Evolutionary conservation across 2,329 filamentous ascomycete species (phyloP), one percentile per base, ranked within the genome.

Genomic region (Aquanectria penicillioides): DNA sequence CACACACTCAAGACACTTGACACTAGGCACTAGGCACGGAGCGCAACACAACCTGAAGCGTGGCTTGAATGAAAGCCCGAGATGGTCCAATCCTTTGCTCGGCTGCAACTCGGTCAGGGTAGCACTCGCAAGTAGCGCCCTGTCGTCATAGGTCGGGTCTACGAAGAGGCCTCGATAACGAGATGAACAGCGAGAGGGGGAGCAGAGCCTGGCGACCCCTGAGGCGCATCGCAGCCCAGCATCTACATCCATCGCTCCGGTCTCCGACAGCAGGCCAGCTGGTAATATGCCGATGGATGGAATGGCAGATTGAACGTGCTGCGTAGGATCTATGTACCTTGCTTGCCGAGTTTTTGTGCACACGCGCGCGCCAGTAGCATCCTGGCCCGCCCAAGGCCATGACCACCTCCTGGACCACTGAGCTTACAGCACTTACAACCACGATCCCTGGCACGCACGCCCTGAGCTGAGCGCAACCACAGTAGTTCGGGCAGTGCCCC

Each of bases 201-300:
- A n/a, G n/a, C n/a, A n/a, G n/a, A n/a, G n/a, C 29, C 29, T 51
- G 36, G 53, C 33, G 13, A 52, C 55, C 40, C 47, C 55, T 52
- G 55, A 52, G 38, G 25, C 54, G 47, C 47, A 57, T 38, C 46
- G 34, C 47, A 37, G 17, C 44, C 47, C 26, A 22, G 41, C 56
- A 59, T 33, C 28, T 12, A 11, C 41, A 55, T 55, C 49, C 43
- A 55, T 54, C 43, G 49, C 25, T 38, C 43, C 41, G 34, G 23
- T 48, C 28, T 51, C 28, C 33, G 37, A 40, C 31, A 25, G 26
- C 34, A 29, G n/a, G 15, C 40, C 9, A 38, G 41, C n/a, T n/a
- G n/a, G n/a, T n/a, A n/a, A n/a, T n/a, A n/a, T n/a, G n/a, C n/a
- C n/a, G n/a, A n/a, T n/a, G n/a, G n/a, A n/a, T n/a, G n/a, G n/a